Evolutionary conservation across 805 yeast species (phyloP).

Genomic region (Gaillardinia entomophila): DNA sequence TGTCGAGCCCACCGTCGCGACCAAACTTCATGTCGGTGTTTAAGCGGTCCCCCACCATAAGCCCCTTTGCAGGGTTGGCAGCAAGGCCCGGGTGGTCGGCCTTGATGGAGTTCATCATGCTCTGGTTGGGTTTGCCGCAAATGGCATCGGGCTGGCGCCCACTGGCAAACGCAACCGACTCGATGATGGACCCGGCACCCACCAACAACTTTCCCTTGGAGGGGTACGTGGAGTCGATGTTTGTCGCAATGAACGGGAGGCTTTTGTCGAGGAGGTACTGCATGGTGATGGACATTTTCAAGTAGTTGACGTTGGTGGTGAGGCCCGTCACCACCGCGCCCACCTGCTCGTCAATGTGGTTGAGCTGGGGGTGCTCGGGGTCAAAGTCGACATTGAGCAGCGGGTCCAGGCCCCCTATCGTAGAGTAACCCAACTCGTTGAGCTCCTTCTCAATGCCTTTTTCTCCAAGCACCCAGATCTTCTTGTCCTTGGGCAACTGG

Average conservation of each 20-base stretch:
- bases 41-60: conserved; percentile 94
- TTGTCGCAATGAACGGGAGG: conserved; percentile 82
- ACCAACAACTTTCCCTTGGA: conserved; percentile 79
- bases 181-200: conserved; percentile 92
- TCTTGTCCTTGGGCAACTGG: conserved; percentile 65
- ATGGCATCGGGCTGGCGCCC: conserved; percentile 78
- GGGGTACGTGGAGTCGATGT: conserved; percentile 93
- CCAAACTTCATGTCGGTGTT: conserved; percentile 96
- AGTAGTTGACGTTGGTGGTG: conserved; percentile 71
- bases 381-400: conserved; percentile 44
- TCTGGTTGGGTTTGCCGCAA: conserved; percentile 87
- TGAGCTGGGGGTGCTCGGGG: conserved; percentile 48
- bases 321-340: conserved; percentile 91
- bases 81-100: conserved; percentile 47
- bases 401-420: conserved; percentile 82
- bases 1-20: conserved; percentile 76
- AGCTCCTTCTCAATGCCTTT: conserved; percentile 80
- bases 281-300: conserved; percentile 73
- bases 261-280: conserved; percentile 63
- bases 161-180: conserved; percentile 65
- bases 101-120: conserved; percentile 86
- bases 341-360: conserved; percentile 62
- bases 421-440: conserved; percentile 61
- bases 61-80: conserved; percentile 53
- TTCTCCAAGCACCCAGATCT: conserved; percentile 89